Base-by-base conservation (phyloP, 2,329 filamentous ascomycete species). In the Botrytis byssoidea region DNA sequence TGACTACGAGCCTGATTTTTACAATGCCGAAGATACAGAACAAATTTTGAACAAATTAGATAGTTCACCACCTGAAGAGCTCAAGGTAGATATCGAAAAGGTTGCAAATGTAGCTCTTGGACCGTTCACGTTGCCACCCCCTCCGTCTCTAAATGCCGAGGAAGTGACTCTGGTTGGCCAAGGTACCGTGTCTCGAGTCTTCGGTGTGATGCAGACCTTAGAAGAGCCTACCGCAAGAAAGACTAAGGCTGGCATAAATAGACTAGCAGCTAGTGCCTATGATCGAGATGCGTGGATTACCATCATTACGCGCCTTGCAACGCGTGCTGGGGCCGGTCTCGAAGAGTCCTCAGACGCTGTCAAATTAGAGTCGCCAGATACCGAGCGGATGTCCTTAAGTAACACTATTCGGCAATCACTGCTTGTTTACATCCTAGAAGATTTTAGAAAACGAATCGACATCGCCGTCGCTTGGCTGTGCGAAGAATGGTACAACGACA, bases 401-500 rank as follows among this genome's bases (percentile, higher is more conserved):
- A 88, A 92, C 79, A 87, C 87, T 9, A 94, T 98, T 77, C 90
- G 96, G 70, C 92, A 97, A 77, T 87, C 90, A 12, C 85, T 99
- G 2, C 96, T 94, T 82, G 87, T 89, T 71, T 98, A 97, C 81
- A 88, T 98, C 66, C 88, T 98, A 76, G 94, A 97, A 76, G 95
- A 98, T 81, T 99, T 97, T 83, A 90, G 95, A 72, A 91, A 88
- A 75, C 91, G 96, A 61, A 95, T 98, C 76, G 95, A 97, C 77
- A 89, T 96, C 35, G 95, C 94, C 1, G 94, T 98, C 70, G 91
- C 92, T 12, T 99, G 96, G 96, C 87, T 99, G 25, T 97, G 92
- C 78, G 96, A 99, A 82, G 96, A 99, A 83, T 99, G 96, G 95
- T 98, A 97, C 83, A 97, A 95, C 79, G 95, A 98, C 81, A 90